phyloP scores from a whole-genome alignment of 208 protist genomes.

The Leishmania mexicana region DNA sequence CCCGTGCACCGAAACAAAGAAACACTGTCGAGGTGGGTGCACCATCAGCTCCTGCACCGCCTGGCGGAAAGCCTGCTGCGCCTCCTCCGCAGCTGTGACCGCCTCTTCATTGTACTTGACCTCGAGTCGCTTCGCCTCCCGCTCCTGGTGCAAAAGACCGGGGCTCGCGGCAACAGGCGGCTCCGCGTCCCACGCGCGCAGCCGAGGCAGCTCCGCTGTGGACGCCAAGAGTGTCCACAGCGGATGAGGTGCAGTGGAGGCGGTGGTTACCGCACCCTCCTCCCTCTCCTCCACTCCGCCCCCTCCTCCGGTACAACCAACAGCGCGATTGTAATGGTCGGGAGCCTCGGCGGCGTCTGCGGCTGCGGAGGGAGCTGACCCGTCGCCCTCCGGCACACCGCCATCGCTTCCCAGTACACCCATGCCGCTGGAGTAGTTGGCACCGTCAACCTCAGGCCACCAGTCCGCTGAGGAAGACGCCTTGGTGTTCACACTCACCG shows the following conservation, averaged over 20 bases:
- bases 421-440: not conserved
- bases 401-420: not conserved
- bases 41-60: constrained; percentile 16
- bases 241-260: not conserved
- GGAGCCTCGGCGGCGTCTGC: not conserved
- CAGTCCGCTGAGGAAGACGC: not conserved
- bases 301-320: not conserved
- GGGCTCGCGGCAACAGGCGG: constrained; percentile 7
- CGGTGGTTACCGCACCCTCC: not conserved
- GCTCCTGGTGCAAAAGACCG: not conserved
- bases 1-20: constrained; percentile 23
- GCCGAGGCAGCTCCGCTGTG: constrained; percentile 4
- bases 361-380: not conserved
- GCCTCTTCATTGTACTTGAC: constrained; percentile 12
- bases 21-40: constrained; percentile 27
- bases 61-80: not conserved
- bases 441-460: not conserved
- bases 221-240: not conserved
- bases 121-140: not conserved
- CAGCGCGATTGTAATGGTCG: not conserved
- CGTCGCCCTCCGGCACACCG: not conserved
- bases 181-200: constrained; percentile 18
- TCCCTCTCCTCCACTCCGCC: not conserved
- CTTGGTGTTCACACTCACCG: not conserved
- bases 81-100: constrained; percentile 7